Evolutionary conservation across 805 yeast species (phyloP), one percentile per base, ranked within the genome.

Genomic region (Hanseniaspora vineae): DNA sequence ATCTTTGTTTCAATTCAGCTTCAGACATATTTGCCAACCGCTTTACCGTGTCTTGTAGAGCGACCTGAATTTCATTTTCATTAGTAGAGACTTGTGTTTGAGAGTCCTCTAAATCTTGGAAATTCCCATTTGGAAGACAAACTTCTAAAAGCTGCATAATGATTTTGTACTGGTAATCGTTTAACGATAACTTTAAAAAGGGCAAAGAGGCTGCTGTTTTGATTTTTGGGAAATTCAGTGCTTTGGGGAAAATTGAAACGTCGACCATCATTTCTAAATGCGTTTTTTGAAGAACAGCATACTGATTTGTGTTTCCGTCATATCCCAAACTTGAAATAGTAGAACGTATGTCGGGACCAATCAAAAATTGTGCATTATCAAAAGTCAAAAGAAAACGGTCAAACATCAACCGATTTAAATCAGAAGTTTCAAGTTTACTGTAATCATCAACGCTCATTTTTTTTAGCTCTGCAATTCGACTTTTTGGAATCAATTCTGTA

Each of bases 91-190:
- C 46, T 48, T 9, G 37, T 50, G 10, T 6, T 52, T 54, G 18
- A 31, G 49, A 6, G 5, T 46, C 31, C 15, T 45, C 17, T 12
- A 48, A 50, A 13, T 52, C 57, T 12, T 31, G 20, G 13, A 42
- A 39, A 12, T 31, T 42, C 3, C 31, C 49, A 31, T 58, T 57
- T 1, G 96, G 97, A 11, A 87, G 70, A 18, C 81, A 76, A 10
- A 70, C 74, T 45, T 82, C 83, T 33, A 90, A 67, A 42, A 90
- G 66, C 49, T 80, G 78, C 90, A 92, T 81, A 57, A 92, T 68
- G 1, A 87, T 78, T 61, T 87, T 84, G 66, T 94, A 94, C 60
- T 94, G 96, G 56, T 80, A 83, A 60, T 92, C 97, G 55, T 85
- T 85, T 57, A 92, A 61, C 31, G 84, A 74, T 3, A 92, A 78